phyloP scores from a whole-genome alignment of 208 protist species.

The Leishmania tarentolae region DNA sequence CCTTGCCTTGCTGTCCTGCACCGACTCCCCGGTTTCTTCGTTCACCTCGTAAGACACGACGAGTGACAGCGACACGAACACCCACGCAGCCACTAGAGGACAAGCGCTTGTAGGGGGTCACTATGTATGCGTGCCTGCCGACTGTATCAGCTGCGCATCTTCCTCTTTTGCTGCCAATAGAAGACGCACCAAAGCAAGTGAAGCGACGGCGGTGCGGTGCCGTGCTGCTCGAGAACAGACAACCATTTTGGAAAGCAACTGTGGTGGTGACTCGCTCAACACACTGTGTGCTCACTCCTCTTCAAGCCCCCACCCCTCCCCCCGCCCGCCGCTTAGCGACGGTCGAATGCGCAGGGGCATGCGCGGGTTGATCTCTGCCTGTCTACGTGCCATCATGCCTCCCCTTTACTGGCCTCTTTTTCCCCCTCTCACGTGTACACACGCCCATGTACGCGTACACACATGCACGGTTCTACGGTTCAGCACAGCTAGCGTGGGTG shows the following conservation, averaged over 20 bases:
- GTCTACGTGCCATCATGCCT: not conserved
- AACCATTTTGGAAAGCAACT: not conserved
- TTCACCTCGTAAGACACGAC: not conserved
- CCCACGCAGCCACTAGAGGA: not conserved
- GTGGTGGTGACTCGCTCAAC: not conserved
- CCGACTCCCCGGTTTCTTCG: conserved; percentile 19
- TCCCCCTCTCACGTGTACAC: not conserved
- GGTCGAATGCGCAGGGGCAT: not conserved
- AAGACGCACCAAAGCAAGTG: not conserved
- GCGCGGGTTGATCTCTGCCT: not conserved
- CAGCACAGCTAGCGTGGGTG: not conserved
- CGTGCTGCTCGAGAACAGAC: not conserved
- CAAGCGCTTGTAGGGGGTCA: not conserved
- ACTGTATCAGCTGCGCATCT: not conserved
- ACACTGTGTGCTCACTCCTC: not conserved
- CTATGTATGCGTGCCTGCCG: not conserved
- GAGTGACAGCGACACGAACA: not conserved
- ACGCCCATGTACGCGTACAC: not conserved
- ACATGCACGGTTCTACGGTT: not conserved
- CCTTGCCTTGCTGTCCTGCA: conserved; percentile 26
- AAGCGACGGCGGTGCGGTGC: not conserved
- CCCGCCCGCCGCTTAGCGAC: not conserved
- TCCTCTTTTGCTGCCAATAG: not conserved
- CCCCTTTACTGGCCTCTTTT: not conserved
- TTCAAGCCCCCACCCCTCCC: not conserved